Base-by-base conservation (phyloP, 148 eudicot species). In the Heliosperma pusillum region DNA sequence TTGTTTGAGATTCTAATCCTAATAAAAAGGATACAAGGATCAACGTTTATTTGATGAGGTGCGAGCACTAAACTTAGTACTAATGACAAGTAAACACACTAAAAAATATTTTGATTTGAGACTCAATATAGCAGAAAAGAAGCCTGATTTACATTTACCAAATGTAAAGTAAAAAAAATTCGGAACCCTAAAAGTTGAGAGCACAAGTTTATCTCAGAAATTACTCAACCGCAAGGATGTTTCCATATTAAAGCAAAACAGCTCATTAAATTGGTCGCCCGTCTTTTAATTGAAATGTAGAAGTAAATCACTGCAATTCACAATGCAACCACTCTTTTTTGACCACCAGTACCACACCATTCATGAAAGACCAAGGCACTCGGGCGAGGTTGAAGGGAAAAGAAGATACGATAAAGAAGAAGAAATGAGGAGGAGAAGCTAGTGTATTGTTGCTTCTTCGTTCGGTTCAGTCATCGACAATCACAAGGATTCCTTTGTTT, bases 21-120 rank as follows among this genome's bases (percentile, higher is more conserved):
- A 67, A 67, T 26, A 19, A 67, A 68, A 29, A 42, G 55, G 69
- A 77, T 44, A 27, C 11, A 16, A 64, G 57, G 55, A 70, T 67
- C 60, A 76, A 47, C 66, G 59, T 36, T 61, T 26, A 67, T 59
- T 29, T 52, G 3, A 66, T 17, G 69, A 45, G 21, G 71, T 72
- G 22, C 73, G 2, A 66, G 69, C 40, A 62, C n/a, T 69, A 57
- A n/a, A 73, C n/a, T 33, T 12, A 19, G 40, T 30, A 62, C 13
- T 53, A 15, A 61, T 6, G 56, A 59, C n/a, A 25, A 33, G 66
- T 29, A 56, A 66, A 44, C 6, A 47, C 45, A 30, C 65, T 55
- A 27, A 44, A 65, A 60, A 45, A 57, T 44, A 44, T 21, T 40
- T 70, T 27, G 50, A 24, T 58, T 69, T 26, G 9, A 24, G 44